phyloP scores from a whole-genome alignment of 441 rosid genomes.

The Pelargonium cotyledonis region DNA sequence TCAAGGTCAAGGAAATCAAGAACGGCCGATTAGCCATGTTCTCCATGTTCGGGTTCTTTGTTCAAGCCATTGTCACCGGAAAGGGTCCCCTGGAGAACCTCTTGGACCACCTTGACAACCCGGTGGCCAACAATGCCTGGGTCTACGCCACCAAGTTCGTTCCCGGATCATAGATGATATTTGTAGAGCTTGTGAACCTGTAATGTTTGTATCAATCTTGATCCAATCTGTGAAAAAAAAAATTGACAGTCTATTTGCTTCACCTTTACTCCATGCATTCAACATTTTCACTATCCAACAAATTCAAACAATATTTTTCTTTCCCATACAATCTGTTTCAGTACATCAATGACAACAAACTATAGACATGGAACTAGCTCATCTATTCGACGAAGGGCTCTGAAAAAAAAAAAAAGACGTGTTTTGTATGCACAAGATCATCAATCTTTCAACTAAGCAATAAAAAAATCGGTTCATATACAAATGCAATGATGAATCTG shows the following conservation, averaged over 20 bases:
- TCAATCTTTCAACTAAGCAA: not conserved
- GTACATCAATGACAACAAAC: too few relatives aligned
- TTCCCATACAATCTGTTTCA: too few relatives aligned
- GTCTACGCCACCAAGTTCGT: constrained; percentile 17
- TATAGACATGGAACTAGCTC: too few relatives aligned
- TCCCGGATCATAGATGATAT: constrained; percentile 3
- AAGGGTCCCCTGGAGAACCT: constrained; percentile 17
- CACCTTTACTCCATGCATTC: too few relatives aligned
- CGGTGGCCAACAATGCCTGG: constrained; percentile 15
- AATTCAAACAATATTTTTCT: too few relatives aligned
- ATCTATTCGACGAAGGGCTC: too few relatives aligned
- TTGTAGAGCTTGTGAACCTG: too few relatives aligned
- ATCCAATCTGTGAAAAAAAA: too few relatives aligned
- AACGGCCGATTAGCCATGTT: constrained; percentile 15
- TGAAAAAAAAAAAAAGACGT: too few relatives aligned
- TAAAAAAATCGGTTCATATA: not conserved
- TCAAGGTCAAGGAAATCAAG: constrained; percentile 19
- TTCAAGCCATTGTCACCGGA: constrained; percentile 17
- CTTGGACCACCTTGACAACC: constrained; percentile 13
- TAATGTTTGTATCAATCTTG: too few relatives aligned
- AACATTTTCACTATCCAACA: too few relatives aligned
- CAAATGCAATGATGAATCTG: not conserved
- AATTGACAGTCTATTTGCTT: too few relatives aligned
- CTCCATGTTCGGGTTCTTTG: constrained; percentile 17
- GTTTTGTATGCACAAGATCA: constrained; percentile 2